Conservation (phyloP, 1,139 yeast species). For the Hyphopichia wangnamkhiaoensis region DNA sequence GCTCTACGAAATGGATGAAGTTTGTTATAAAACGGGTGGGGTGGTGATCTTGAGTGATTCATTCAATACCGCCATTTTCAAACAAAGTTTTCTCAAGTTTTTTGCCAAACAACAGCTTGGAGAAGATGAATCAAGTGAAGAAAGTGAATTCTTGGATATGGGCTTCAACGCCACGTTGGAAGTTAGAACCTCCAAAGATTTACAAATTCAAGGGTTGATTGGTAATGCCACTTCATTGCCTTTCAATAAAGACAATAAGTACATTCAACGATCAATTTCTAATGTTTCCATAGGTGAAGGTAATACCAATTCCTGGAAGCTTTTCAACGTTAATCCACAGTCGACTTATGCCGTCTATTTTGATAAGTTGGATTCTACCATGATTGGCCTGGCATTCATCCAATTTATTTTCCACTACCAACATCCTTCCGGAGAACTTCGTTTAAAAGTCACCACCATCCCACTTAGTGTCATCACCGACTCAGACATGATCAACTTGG, state of each 20-base stretch:
- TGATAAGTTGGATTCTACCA: slow-evolving; percentile 47
- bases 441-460: slow-evolving; percentile 53
- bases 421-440: slow-evolving; percentile 48
- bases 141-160: slow-evolving; percentile 40
- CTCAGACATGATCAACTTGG: slow-evolving; percentile 40
- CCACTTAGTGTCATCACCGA: slow-evolving; percentile 45
- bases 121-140: slow-evolving; percentile 25
- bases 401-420: slow-evolving; percentile 82
- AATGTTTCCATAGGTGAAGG: slow-evolving; percentile 46
- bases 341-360: slow-evolving; percentile 60
- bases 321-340: slow-evolving; percentile 55
- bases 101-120: slow-evolving; percentile 30
- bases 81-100: slow-evolving; percentile 60
- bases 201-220: slow-evolving; percentile 56
- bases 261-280: slow-evolving; percentile 26
- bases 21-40: slow-evolving; percentile 63
- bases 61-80: slow-evolving; percentile 64
- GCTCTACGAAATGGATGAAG: slow-evolving; percentile 61
- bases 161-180: slow-evolving; percentile 63
- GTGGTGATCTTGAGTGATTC: slow-evolving; percentile 62
- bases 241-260: slow-evolving; percentile 25
- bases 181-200: slow-evolving; percentile 48
- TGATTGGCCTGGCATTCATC: slow-evolving; percentile 38
- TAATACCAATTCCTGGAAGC: slow-evolving; percentile 61
- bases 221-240: slow-evolving; percentile 57